These are phyloP conservation scores for Prosopis cineraria DNA, from an alignment of 306 rosid species.

Conservation along the genomic window DNA sequence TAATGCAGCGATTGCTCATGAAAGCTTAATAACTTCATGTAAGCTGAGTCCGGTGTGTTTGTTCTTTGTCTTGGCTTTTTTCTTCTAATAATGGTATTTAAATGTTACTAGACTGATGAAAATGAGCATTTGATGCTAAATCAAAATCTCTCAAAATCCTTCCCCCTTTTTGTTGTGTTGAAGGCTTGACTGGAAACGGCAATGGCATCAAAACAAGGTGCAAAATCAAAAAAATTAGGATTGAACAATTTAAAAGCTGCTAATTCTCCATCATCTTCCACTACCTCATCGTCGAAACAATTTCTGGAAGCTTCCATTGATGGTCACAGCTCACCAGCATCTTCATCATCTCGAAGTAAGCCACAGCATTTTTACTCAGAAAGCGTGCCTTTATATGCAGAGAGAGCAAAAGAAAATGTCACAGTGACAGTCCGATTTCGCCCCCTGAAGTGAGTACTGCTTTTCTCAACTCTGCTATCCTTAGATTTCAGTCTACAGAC, in stretches of 20 bases:
- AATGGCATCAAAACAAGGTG: conserved; percentile 82
- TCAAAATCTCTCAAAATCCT: conserved; percentile 17
- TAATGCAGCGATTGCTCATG: neutral
- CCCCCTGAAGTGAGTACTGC: conserved; percentile 68
- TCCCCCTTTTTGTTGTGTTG: conserved; percentile 26
- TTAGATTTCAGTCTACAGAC: conserved; percentile 24
- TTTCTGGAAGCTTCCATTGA: conserved; percentile 65
- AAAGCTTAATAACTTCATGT: neutral
- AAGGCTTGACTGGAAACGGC: conserved; percentile 50
- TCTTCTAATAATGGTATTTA: neutral
- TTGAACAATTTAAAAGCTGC: conserved; percentile 49
- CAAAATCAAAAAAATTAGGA: conserved; percentile 55
- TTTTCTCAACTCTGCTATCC: conserved; percentile 4
- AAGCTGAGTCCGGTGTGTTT: neutral
- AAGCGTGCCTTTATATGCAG: conserved; percentile 46
- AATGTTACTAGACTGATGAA: neutral
- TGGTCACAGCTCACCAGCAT: conserved; percentile 80
- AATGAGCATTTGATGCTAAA: conserved; percentile 16
- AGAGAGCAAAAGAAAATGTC: conserved; percentile 81
- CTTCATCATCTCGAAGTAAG: conserved; percentile 91
- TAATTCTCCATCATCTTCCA: conserved; percentile 82
- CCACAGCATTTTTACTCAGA: conserved; percentile 67
- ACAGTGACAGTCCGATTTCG: conserved; percentile 97
- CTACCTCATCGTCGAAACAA: conserved; percentile 85
- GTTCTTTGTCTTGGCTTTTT: neutral